A percentile compares a stretch with the other conserved stretches of the same genome.
Conservation (phyloP, 1,139 yeast species). For the Kodamaea derodonti region DNA sequence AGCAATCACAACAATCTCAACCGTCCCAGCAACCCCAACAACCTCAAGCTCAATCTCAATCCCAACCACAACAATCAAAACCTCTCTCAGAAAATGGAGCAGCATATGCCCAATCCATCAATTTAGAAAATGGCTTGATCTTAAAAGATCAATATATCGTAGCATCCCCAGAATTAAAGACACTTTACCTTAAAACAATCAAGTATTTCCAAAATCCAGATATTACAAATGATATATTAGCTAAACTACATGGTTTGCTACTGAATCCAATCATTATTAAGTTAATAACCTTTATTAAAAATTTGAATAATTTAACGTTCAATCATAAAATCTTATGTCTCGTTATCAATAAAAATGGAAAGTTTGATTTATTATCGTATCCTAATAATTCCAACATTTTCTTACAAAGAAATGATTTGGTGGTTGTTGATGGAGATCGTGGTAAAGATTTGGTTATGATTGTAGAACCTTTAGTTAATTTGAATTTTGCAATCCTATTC, state of each 20-base stretch:
- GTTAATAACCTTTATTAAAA: constrained; percentile 39
- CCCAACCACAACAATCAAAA: constrained; percentile 7
- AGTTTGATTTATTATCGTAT: constrained; percentile 46
- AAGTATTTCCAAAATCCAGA: constrained; percentile 45
- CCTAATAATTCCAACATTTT: constrained; percentile 49
- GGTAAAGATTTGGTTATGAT: constrained; percentile 52
- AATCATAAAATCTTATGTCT: constrained; percentile 43
- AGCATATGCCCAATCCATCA: constrained; percentile 17
- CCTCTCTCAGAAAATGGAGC: constrained; percentile 1
- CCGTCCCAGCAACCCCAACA: constrained; percentile 2
- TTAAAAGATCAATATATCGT: constrained; percentile 49
- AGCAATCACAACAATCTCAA: constrained; percentile 5
- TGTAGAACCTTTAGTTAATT: constrained; percentile 40
- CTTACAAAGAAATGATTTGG: constrained; percentile 46
- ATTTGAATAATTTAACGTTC: constrained; percentile 40
- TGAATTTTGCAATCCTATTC: constrained; percentile 63
- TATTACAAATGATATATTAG: constrained; percentile 30
- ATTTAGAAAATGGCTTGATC: constrained; percentile 55
- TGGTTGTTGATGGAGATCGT: constrained; percentile 49
- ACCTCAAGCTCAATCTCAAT: constrained; percentile 2
- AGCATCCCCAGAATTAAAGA: constrained; percentile 48
- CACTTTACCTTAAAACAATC: constrained; percentile 38
- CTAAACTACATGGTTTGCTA: constrained; percentile 31
- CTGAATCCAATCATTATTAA: constrained; percentile 28
- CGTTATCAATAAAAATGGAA: constrained; percentile 55